Conservation (phyloP, 768 basidiomycete species). For the Pulveroboletus sp. region DNA sequence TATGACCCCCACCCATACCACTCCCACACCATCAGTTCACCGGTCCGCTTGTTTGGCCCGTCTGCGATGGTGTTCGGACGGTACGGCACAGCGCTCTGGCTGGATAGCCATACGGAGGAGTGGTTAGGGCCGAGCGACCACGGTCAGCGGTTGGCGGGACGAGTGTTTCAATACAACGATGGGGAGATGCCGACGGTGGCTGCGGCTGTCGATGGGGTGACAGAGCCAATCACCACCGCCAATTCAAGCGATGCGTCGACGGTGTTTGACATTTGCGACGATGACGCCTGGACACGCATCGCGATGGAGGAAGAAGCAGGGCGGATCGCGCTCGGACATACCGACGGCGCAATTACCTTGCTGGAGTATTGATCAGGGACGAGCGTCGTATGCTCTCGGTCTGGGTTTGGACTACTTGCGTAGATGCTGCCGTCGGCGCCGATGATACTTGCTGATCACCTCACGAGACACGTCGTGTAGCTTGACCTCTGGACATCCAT, state of each 20-base stretch:
- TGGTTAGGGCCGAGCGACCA: constrained; percentile 40
- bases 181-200: not conserved
- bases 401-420: no score
- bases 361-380: constrained; percentile 37
- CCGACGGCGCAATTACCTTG: constrained; percentile 45
- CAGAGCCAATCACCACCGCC: not conserved
- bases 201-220: not conserved
- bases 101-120: constrained; percentile 58
- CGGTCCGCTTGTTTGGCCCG: constrained; percentile 52
- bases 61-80: constrained; percentile 51
- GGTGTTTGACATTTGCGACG: constrained; percentile 42
- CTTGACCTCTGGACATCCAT: no score
- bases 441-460: no score
- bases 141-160: constrained; percentile 60
- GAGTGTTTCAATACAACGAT: not conserved
- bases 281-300: constrained; percentile 45
- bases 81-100: constrained; percentile 61
- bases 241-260: constrained; percentile 19
- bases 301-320: constrained; percentile 39
- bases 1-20: constrained; percentile 37
- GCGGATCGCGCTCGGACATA: constrained; percentile 31
- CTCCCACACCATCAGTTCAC: constrained; percentile 44
- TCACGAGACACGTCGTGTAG: no score
- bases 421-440: no score
- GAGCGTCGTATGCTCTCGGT: no score